phyloP scores from a whole-genome alignment of 2,329 filamentous ascomycete genomes.

The Colletotrichum sansevieriae region DNA sequence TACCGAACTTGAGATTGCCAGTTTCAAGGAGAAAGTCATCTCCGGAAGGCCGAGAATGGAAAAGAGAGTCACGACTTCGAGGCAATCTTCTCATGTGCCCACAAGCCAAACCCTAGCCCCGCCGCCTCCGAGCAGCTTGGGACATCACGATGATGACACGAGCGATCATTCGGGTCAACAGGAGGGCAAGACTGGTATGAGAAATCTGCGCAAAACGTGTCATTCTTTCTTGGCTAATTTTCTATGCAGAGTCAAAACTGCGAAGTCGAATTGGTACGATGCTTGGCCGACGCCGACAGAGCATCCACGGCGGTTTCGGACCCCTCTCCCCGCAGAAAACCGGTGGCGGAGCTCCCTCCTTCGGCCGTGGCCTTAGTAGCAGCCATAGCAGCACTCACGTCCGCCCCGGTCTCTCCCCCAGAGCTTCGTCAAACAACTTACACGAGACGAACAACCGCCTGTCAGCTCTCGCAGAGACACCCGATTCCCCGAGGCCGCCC shows the following conservation, averaged over 20 bases:
- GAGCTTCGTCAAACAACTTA: conserved; percentile 71
- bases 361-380: conserved; percentile 72
- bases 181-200: conserved; percentile 46
- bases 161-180: conserved; percentile 59
- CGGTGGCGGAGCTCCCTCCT: conserved; percentile 55
- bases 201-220: neutral
- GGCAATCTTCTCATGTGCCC: conserved; percentile 57
- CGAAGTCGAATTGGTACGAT: conserved; percentile 78
- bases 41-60: conserved; percentile 50
- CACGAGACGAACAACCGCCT: conserved; percentile 66
- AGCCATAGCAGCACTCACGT: conserved; percentile 67
- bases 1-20: conserved; percentile 82
- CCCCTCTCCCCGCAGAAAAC: conserved; percentile 69
- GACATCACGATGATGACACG: conserved; percentile 54
- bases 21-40: conserved; percentile 42
- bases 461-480: conserved; percentile 70
- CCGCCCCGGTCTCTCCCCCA: conserved; percentile 63
- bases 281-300: conserved; percentile 75
- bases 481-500: conserved; percentile 53
- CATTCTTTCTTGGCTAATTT: conserved; percentile 45
- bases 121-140: conserved; percentile 43
- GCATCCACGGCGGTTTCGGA: conserved; percentile 73
- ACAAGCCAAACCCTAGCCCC: conserved; percentile 46
- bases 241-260: conserved; percentile 64
- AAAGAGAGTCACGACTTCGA: conserved; percentile 55